phyloP scores from a whole-genome alignment of 2,329 filamentous ascomycete genomes.

The Xylaria sp. region DNA sequence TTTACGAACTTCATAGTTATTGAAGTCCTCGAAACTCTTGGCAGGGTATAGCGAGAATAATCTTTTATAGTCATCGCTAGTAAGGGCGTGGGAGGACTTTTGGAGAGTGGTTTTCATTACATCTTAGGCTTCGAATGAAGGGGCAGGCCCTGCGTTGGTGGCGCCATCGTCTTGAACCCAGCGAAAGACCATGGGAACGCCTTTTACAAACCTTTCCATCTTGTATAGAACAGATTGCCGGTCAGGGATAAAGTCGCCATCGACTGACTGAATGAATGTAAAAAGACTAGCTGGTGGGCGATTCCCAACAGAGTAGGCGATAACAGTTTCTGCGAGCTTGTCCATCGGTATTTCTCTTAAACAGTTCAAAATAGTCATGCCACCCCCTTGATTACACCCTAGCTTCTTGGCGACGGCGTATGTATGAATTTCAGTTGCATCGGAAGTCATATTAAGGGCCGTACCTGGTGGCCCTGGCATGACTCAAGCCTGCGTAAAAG shows the following conservation, averaged over 20 bases:
- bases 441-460: constrained; percentile 48
- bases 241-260: constrained; percentile 46
- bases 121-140: constrained; percentile 40
- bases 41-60: constrained; percentile 46
- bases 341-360: constrained; percentile 43
- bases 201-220: constrained; percentile 40
- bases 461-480: constrained; percentile 53
- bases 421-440: constrained; percentile 47
- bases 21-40: constrained; percentile 41
- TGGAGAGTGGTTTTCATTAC: constrained; percentile 43
- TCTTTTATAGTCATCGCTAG: constrained; percentile 41
- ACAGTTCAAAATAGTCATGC: constrained; percentile 40
- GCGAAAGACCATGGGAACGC: constrained; percentile 45
- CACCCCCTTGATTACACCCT: constrained; percentile 35
- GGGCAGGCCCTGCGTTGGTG: constrained; percentile 42
- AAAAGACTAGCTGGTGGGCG: constrained; percentile 45
- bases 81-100: constrained; percentile 40
- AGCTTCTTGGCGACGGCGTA: constrained; percentile 41
- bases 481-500: constrained; percentile 49
- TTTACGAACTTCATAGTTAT: constrained; percentile 36
- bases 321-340: constrained; percentile 41
- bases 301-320: constrained; percentile 44
- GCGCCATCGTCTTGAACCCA: constrained; percentile 49
- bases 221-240: constrained; percentile 43
- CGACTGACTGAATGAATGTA: constrained; percentile 48